phyloP scores from a whole-genome alignment of 2,329 filamentous ascomycete species.

The Aspergillus piperis region DNA sequence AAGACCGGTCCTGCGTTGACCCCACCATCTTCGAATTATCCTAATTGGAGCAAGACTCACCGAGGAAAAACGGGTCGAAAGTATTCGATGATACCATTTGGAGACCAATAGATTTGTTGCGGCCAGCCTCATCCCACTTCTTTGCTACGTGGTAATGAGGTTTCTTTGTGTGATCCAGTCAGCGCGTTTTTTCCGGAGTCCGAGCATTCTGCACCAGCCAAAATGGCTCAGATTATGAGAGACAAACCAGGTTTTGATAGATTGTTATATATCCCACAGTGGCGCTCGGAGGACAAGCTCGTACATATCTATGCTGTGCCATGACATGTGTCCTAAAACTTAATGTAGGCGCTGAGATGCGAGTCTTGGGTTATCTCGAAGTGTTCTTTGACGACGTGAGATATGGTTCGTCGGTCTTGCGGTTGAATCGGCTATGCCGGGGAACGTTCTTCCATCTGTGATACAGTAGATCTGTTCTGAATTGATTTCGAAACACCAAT shows the following conservation, averaged over 20 bases:
- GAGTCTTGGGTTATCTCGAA: too few relatives aligned
- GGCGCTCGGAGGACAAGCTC: not conserved
- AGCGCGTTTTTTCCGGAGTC: not conserved
- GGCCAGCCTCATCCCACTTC: not conserved
- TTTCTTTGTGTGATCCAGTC: not conserved
- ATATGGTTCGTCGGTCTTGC: not conserved
- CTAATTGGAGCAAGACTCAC: not conserved
- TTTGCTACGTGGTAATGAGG: not conserved
- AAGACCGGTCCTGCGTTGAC: not conserved
- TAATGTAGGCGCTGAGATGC: not conserved
- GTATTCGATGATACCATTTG: too few relatives aligned
- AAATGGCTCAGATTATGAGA: not conserved
- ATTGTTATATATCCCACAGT: not conserved
- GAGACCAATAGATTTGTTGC: not conserved
- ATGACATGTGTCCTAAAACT: not conserved
- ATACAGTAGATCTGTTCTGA: too few relatives aligned
- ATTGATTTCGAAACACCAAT: too few relatives aligned
- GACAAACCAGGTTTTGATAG: not conserved
- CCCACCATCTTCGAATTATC: not conserved
- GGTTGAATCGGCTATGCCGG: not conserved
- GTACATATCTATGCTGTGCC: not conserved
- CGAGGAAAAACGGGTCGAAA: not conserved
- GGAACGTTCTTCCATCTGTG: not conserved
- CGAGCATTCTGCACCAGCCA: not conserved
- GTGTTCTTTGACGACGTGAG: not conserved